These are phyloP conservation scores for Wickerhamomyces queroliae DNA, from an alignment of 805 yeast species.

Conservation along the genomic window DNA sequence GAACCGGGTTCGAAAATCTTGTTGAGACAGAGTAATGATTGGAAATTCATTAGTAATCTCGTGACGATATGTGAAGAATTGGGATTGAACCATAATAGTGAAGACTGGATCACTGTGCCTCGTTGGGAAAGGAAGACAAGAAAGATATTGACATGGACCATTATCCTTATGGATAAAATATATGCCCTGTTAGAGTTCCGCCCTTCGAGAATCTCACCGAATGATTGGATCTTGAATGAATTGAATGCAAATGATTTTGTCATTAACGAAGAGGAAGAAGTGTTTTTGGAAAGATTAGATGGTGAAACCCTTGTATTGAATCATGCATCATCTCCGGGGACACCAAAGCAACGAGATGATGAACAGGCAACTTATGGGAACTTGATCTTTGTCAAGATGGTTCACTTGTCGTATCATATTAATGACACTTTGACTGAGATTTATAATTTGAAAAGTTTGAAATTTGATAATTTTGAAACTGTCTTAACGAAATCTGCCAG, in stretches of 20 bases:
- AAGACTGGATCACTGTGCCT: conserved; percentile 22
- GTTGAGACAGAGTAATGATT: conserved; percentile 9
- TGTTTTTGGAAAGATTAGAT: conserved; percentile 11
- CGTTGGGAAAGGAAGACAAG: conserved; percentile 24
- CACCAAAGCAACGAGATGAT: not conserved
- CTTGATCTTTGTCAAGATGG: conserved; percentile 19
- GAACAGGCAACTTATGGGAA: conserved; percentile 13
- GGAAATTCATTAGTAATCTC: conserved; percentile 19
- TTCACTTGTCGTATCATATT: conserved; percentile 18
- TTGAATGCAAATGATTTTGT: conserved; percentile 15
- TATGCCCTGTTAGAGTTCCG: conserved; percentile 22
- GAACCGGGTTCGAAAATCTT: conserved; percentile 3
- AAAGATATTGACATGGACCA: conserved; percentile 20
- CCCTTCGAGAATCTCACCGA: conserved; percentile 17
- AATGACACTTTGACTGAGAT: conserved; percentile 17
- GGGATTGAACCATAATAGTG: conserved; percentile 20
- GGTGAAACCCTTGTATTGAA: conserved; percentile 10
- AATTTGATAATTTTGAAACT: conserved; percentile 18
- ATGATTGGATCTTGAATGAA: conserved; percentile 21
- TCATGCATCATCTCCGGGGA: not conserved
- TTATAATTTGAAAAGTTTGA: conserved; percentile 19
- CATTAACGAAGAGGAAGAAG: conserved; percentile 14
- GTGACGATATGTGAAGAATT: conserved; percentile 22
- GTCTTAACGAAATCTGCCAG: conserved; percentile 10
- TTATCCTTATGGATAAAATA: conserved; percentile 22